Base-by-base conservation (phyloP, 2,329 filamentous ascomycete species). In the Blastomyces silverae region DNA sequence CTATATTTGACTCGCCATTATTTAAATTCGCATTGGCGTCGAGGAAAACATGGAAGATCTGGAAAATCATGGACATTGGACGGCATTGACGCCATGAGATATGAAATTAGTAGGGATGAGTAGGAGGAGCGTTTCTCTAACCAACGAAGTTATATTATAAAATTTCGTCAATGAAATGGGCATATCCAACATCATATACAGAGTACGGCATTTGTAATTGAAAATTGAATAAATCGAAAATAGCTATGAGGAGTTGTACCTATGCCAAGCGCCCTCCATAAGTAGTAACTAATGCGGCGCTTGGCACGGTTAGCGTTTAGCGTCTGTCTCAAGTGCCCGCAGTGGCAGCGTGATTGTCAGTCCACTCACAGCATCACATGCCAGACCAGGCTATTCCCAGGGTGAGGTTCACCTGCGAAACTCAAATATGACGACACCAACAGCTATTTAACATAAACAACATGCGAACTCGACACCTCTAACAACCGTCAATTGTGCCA, bases 1-100 rank as follows among this genome's bases (percentile, higher is more conserved):
- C 55, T 56, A 63, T 34, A 63, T 63, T 55, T 52, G 44, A 44
- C 42, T 34, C 44, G 17, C 17, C n/a, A 28, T 25, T 50, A 34
- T 61, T 61, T 44, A 37, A 61, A 20, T 28, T 50, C 25, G 31
- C 25, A 10, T 61, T 50, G 31, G 10, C 5, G 59, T 15, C 44
- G 44, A n/a, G 42, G 25, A 34, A 20, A 25, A 20, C 42, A 61
- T 44, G 44, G 59, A 31, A 52, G 13, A 34, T 17, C 50, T 20
- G 59, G 44, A 8, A 61, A 15, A 39, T 37, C 34, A 59, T 44
- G 44, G 50, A 20, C 20, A 58, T 53, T 53, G 22, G 34, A 28
- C 5, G 13, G 13, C 13, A 53, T 28, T 53, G 25, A 7, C 7
- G 50, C 8, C 48, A 50, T 20, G 50, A 53, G 50, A 53, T 20